Percentiles rank a stretch among this genome's conserved stretches.
Conservation (phyloP, 75 land plant genomes). For the Picea sitchensis region DNA sequence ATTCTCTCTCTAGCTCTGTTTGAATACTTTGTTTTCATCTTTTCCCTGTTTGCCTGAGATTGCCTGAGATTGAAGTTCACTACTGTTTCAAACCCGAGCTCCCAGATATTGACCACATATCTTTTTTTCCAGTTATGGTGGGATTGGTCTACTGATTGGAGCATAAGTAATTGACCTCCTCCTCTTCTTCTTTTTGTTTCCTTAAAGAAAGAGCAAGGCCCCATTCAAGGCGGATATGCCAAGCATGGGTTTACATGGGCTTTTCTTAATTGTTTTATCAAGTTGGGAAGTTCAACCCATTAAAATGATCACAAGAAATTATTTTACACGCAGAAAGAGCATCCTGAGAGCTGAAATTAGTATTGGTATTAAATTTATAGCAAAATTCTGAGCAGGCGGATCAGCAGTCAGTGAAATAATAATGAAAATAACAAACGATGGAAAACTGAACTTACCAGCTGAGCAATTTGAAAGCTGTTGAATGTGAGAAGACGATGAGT, state of each 20-base stretch:
- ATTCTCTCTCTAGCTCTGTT: no score
- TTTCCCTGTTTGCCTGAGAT: no score
- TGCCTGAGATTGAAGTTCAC: no score
- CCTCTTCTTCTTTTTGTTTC: not conserved
- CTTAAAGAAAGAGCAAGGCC: not conserved
- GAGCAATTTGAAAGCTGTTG: not conserved
- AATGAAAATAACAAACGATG: not conserved
- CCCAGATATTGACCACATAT: no score
- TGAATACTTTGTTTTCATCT: no score
- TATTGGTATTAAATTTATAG: no score
- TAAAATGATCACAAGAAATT: not conserved
- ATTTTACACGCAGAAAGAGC: not conserved
- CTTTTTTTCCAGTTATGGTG: no score
- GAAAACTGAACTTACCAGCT: not conserved
- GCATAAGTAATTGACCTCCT: no score
- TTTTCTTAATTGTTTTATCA: not conserved
- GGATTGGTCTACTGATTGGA: no score
- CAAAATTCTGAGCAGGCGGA: not conserved
- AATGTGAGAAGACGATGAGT: not conserved
- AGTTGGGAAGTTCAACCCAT: not conserved
- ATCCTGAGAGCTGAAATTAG: not conserved
- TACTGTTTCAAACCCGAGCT: no score
- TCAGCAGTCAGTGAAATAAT: not conserved
- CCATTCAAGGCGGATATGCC: not conserved
- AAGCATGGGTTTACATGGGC: not conserved